phyloP scores from a whole-genome alignment of 805 yeast species.

The Nakazawaea laoshanensis region DNA sequence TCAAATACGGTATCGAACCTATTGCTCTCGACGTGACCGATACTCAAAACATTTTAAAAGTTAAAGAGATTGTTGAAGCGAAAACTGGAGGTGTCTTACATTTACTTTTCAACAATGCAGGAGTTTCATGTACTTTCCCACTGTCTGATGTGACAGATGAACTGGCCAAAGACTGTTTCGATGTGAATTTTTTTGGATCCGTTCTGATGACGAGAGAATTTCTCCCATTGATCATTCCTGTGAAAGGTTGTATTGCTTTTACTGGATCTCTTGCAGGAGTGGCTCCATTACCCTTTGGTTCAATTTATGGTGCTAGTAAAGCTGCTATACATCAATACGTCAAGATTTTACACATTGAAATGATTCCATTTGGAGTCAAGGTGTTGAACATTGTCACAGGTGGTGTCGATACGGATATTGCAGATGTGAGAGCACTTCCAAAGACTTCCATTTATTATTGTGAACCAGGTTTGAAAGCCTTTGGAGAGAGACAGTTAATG shows the following conservation, averaged over 20 bases:
- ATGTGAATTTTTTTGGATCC: slow-evolving; percentile 67
- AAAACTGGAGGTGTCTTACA: slow-evolving; percentile 26
- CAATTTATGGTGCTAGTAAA: slow-evolving; percentile 58
- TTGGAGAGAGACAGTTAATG: slow-evolving; percentile 47
- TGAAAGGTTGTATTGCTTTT: slow-evolving; percentile 62
- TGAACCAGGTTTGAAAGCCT: slow-evolving; percentile 41
- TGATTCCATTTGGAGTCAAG: slow-evolving; percentile 64
- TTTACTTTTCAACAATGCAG: slow-evolving; percentile 37
- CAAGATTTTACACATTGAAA: slow-evolving; percentile 50
- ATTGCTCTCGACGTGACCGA: slow-evolving; percentile 28
- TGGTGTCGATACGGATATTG: slow-evolving; percentile 65
- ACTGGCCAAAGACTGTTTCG: slow-evolving; percentile 39
- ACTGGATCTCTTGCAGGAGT: slow-evolving; percentile 69
- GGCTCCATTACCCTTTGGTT: slow-evolving; percentile 62
- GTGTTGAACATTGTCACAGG: slow-evolving; percentile 70
- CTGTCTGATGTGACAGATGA: slow-evolving; percentile 59
- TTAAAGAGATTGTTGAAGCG: slow-evolving; percentile 16
- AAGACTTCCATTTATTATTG: slow-evolving; percentile 41
- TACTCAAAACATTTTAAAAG: slow-evolving; percentile 18
- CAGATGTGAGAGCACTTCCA: slow-evolving; percentile 55
- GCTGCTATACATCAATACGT: slow-evolving; percentile 75
- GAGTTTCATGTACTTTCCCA: slow-evolving; percentile 65
- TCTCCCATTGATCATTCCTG: slow-evolving; percentile 43
- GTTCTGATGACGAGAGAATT: slow-evolving; percentile 56
- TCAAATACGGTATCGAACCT: slow-evolving; percentile 20